A percentile compares a stretch with the other conserved stretches of the same genome.
phyloP scores from a whole-genome alignment of 768 basidiomycete species.

The Boletus sp. region DNA sequence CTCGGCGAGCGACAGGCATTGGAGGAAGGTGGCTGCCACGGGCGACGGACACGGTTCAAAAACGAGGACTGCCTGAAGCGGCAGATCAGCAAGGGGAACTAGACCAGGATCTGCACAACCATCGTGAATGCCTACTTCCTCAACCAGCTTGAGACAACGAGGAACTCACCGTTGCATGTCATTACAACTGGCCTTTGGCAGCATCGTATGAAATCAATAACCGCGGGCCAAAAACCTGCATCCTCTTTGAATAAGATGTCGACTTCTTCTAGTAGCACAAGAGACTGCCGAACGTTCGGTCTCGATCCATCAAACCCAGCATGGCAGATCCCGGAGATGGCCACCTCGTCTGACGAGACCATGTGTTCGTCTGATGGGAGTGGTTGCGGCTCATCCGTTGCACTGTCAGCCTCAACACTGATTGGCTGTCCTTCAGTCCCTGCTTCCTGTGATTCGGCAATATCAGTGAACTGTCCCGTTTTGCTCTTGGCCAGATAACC shows the following conservation, averaged over 20 bases:
- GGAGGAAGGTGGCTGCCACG: constrained; percentile 66
- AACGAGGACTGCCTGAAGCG: constrained; percentile 66
- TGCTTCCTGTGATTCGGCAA: neutral
- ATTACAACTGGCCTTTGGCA: constrained; percentile 88
- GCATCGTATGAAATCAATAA: constrained; percentile 76
- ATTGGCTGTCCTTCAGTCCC: constrained; percentile 25
- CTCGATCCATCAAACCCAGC: constrained; percentile 14
- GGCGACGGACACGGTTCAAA: constrained; percentile 60
- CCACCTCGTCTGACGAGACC: constrained; percentile 1
- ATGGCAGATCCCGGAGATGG: neutral
- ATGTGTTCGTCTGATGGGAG: constrained; percentile 4
- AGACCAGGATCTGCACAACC: constrained; percentile 58
- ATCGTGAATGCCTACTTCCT: constrained; percentile 11
- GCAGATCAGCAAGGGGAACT: constrained; percentile 71
- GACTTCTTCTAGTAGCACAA: constrained; percentile 93
- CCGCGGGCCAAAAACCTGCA: constrained; percentile 78
- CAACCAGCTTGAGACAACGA: constrained; percentile 9
- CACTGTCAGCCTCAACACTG: constrained; percentile 15
- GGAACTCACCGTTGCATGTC: constrained; percentile 84
- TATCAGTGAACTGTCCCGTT: neutral
- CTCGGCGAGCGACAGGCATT: constrained; percentile 57
- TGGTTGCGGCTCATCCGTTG: neutral
- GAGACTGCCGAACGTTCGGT: constrained; percentile 65
- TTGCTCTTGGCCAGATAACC: constrained; percentile 17
- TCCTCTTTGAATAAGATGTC: constrained; percentile 92